Conservation (phyloP, 768 basidiomycete genomes). For the Amanita exitialis region DNA sequence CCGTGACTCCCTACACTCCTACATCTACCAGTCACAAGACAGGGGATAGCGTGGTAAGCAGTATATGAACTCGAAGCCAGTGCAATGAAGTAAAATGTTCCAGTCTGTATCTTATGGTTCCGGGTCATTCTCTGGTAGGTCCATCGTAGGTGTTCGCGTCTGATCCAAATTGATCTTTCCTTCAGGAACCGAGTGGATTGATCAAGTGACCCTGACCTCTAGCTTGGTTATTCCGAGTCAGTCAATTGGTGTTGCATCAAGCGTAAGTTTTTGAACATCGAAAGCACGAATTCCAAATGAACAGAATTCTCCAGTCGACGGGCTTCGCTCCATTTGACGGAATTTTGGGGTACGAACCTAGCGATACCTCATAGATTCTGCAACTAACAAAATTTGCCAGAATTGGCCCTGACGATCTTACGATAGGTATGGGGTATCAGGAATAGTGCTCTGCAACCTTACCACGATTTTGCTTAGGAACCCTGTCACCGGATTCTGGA, state of each 20-base stretch:
- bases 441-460: not conserved
- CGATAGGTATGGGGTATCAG: slow-evolving; percentile 22
- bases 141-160: not conserved
- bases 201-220: slow-evolving; percentile 41
- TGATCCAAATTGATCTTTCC: not conserved
- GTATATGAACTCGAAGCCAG: not conserved
- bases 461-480: slow-evolving; percentile 14
- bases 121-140: slow-evolving; percentile 46
- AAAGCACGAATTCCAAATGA: not conserved
- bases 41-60: slow-evolving; percentile 34
- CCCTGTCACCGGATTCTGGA: slow-evolving; percentile 22
- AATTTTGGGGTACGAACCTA: slow-evolving; percentile 43
- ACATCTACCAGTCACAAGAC: slow-evolving; percentile 44
- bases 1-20: slow-evolving; percentile 27
- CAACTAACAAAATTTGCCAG: slow-evolving; percentile 19
- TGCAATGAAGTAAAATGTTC: not conserved
- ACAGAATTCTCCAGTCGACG: slow-evolving; percentile 15
- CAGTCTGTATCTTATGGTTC: slow-evolving; percentile 52
- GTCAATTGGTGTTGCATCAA: slow-evolving; percentile 55
- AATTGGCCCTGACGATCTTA: slow-evolving; percentile 51
- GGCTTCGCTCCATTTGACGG: slow-evolving; percentile 50
- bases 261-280: slow-evolving; percentile 8
- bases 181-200: slow-evolving; percentile 36
- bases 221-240: slow-evolving; percentile 38
- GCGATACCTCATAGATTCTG: not conserved